phyloP scores from a whole-genome alignment of 1,284 basidiomycete species.

The Papiliotrema terrestris region DNA sequence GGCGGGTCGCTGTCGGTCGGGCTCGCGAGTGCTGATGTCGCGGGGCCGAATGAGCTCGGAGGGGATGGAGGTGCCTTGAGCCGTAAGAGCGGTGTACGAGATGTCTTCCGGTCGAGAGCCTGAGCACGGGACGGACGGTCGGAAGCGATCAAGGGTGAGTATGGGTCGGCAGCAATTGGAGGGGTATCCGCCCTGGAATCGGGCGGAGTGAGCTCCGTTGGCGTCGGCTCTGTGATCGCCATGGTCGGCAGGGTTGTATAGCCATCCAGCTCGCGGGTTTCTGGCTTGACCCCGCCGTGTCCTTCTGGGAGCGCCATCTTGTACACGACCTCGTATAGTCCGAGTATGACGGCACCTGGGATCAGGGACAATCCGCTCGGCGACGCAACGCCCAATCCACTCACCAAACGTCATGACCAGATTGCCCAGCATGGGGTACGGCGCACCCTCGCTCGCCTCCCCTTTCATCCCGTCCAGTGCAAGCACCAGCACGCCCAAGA shows the following conservation, averaged over 20 bases:
- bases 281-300: constrained; percentile 27
- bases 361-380: neutral
- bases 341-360: constrained; percentile 41
- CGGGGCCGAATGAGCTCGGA: neutral
- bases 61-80: constrained; percentile 8
- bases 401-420: constrained; percentile 45
- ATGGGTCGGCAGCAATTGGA: neutral
- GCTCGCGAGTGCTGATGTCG: neutral
- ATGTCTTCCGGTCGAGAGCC: constrained; percentile 1
- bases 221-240: neutral
- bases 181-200: neutral
- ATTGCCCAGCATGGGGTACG: constrained; percentile 40
- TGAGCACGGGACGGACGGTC: neutral
- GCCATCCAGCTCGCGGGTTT: neutral
- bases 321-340: constrained; percentile 50
- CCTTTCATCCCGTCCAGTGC: constrained; percentile 31
- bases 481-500: constrained; percentile 43
- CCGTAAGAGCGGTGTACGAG: constrained; percentile 2
- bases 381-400: constrained; percentile 3
- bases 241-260: neutral
- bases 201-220: neutral
- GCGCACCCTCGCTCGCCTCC: constrained; percentile 9
- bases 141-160: neutral
- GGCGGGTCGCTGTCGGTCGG: neutral
- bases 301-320: constrained; percentile 47